Evolutionary conservation across 495 filamentous ascomycete genomes (phyloP), one percentile per base, ranked within the genome.

Genomic region (Xylaria curta): DNA sequence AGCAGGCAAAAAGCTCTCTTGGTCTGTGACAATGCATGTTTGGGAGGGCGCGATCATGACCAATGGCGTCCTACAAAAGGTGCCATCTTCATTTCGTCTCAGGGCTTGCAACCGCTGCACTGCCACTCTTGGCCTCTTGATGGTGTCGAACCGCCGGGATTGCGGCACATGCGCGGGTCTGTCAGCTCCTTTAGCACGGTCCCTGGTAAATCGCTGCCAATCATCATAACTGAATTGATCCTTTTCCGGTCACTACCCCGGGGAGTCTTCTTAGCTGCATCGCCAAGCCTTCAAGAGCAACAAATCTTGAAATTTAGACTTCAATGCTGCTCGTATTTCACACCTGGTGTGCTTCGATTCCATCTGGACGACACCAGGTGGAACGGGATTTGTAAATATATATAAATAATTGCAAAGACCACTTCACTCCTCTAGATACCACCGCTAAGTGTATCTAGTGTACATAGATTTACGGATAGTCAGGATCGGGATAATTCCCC

Each of bases 401-500:
- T 26, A 53, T 24, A 53, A 4, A 26, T 53, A 13, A 13, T 21
- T 53, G 9, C 49, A 26, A 26, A 8, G 21, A 26, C 10, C 21
- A 4, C 17, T 56, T 56, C 26, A 13, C 10, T 4, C 24, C 12
- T 9, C 17, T 19, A n/a, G n/a, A 60, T 17, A n/a, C 17, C 31
- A 38, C 19, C 13, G 3, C 12, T 54, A 17, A 54, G 51, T 53
- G 2, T 21, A 4, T 40, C 9, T 40, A 2, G 38, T 12, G 36
- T 38, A 40, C 9, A 40, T 38, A n/a, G 17, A 38, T 44, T 36
- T 64, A 42, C 60, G 63, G 49, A 46, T 77, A 78, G 67, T 86
- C 84, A 4, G 80, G 80, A 75, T 86, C 84, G 8, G 80, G 78
- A 68, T 83, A 76, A 75, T 85, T 85, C 8, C 75, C 81, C 84